Evolutionary conservation across 2,329 filamentous ascomycete genomes (phyloP).

Genomic region (Cryphonectria radicalis): DNA sequence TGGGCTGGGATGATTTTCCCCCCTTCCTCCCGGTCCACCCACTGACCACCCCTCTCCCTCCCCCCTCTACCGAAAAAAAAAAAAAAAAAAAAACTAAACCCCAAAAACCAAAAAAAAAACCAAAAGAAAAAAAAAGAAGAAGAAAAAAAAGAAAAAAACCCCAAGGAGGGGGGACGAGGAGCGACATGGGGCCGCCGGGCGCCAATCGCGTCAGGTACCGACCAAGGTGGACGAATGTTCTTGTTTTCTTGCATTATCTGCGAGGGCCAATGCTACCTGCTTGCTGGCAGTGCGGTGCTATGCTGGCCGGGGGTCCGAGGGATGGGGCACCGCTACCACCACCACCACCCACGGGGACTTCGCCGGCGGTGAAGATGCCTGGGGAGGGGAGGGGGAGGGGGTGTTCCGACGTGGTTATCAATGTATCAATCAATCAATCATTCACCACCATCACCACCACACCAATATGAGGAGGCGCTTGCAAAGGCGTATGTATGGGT

Average conservation of each 20-base stretch:
- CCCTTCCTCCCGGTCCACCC: background rate
- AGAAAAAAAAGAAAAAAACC: background rate
- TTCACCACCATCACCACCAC: background rate
- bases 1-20: background rate
- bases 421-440: background rate
- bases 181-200: background rate
- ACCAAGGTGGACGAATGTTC: background rate
- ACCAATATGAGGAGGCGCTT: background rate
- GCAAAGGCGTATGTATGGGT: background rate
- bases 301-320: slow-evolving; percentile 1
- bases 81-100: background rate
- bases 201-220: slow-evolving; percentile 1
- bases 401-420: background rate
- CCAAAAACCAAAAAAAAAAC: background rate
- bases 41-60: background rate
- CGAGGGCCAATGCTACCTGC: slow-evolving; percentile 1
- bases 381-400: background rate
- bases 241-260: slow-evolving; percentile 1
- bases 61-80: background rate
- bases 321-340: background rate
- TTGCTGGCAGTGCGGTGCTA: background rate
- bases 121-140: no score
- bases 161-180: background rate
- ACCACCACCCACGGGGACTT: background rate
- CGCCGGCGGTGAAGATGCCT: background rate